Evolutionary conservation across 2,329 filamentous ascomycete genomes (phyloP).

Genomic region (Sclerotinia subarctica): DNA sequence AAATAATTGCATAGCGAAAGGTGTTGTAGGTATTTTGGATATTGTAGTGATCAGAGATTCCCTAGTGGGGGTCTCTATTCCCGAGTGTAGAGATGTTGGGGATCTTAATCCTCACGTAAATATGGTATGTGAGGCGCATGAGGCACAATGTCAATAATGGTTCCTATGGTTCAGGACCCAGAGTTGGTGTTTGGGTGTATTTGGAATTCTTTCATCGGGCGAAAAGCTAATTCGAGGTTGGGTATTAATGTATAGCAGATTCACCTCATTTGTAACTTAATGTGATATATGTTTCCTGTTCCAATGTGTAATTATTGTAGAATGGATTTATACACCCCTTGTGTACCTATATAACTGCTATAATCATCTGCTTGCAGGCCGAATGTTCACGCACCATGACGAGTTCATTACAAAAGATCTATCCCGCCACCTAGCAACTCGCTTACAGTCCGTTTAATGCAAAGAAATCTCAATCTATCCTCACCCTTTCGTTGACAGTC

Average conservation of each 20-base stretch:
- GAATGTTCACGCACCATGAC: neutral
- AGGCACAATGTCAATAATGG: neutral
- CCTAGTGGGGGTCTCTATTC: neutral
- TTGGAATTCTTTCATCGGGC: neutral
- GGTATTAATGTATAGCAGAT: neutral
- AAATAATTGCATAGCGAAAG: neutral
- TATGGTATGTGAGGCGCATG: too few species aligned
- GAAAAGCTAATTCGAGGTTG: neutral
- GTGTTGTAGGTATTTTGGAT: neutral
- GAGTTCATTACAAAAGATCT: too few species aligned
- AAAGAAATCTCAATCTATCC: too few species aligned
- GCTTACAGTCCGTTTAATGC: too few species aligned
- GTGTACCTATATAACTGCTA: neutral
- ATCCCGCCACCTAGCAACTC: too few species aligned
- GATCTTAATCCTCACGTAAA: too few species aligned
- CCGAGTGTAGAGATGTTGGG: neutral
- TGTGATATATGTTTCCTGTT: neutral
- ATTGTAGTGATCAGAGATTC: neutral
- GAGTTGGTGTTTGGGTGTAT: neutral
- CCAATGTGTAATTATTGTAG: neutral
- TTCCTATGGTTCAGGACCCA: neutral
- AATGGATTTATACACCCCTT: neutral
- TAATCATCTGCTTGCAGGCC: neutral
- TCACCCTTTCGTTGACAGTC: too few species aligned
- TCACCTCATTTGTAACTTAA: neutral